A percentile compares a stretch with the other conserved stretches of the same genome.
phyloP scores from a whole-genome alignment of 139 green algal genomes.

The Coccomyxa sp. region DNA sequence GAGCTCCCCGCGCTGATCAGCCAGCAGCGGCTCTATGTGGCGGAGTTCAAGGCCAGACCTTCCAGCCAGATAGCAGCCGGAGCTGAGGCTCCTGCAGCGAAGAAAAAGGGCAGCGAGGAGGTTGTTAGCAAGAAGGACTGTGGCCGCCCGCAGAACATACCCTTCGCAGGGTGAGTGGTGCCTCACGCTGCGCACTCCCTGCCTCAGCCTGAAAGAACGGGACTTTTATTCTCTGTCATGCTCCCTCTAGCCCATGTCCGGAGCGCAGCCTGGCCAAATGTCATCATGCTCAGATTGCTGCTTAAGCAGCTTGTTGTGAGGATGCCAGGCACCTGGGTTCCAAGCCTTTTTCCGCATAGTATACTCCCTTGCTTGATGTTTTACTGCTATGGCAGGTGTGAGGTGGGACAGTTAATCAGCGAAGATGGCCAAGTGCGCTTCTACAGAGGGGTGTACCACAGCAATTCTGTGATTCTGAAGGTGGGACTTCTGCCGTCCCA shows the following conservation, averaged over 20 bases:
- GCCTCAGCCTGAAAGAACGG: not conserved
- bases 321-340: not conserved
- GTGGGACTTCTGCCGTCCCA: not conserved
- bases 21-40: not conserved
- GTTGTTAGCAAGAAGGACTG: too few species aligned
- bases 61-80: not conserved
- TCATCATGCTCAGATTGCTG: not conserved
- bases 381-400: not conserved
- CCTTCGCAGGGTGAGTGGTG: not conserved
- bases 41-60: not conserved
- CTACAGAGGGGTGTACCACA: not conserved
- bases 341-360: not conserved
- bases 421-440: not conserved
- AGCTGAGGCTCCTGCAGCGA: not conserved
- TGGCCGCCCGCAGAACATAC: not conserved
- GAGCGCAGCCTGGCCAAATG: not conserved
- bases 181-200: not conserved
- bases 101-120: too few species aligned
- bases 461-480: not conserved
- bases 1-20: not conserved
- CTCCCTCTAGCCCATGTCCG: not conserved
- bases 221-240: not conserved
- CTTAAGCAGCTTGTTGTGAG: not conserved
- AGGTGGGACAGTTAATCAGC: not conserved
- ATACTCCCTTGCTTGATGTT: not conserved